Evolutionary conservation across 2,329 filamentous ascomycete genomes (phyloP).

Genomic region (Colletotrichum endophyticum): DNA sequence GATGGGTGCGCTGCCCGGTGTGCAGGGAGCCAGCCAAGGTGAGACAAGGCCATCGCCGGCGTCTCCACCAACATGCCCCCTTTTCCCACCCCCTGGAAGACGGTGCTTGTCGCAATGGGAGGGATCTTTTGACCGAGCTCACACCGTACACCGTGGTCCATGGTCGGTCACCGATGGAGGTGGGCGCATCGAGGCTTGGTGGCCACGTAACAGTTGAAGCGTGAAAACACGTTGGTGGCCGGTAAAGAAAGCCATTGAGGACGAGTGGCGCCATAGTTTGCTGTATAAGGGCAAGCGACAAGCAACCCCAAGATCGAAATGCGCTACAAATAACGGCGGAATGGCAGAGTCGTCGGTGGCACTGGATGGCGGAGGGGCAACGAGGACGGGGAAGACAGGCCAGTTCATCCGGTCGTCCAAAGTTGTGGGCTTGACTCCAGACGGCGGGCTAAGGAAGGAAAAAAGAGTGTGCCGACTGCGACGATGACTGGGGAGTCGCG

Average conservation of each 20-base stretch:
- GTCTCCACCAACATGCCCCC: slow-evolving; percentile 1
- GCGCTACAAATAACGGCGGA: not conserved
- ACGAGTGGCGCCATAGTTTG: not conserved
- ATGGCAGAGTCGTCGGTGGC: not conserved
- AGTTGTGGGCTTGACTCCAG: slow-evolving; percentile 5
- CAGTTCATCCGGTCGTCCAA: slow-evolving; percentile 1
- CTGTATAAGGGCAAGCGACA: not conserved
- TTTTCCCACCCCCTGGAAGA: not conserved
- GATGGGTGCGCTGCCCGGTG: not conserved
- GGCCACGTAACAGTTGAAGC: not conserved
- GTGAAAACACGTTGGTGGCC: not conserved
- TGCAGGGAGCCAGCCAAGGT: slow-evolving; percentile 5
- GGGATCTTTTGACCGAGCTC: slow-evolving; percentile 6
- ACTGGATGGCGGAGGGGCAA: not conserved
- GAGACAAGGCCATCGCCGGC: slow-evolving; percentile 13
- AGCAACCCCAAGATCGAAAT: not conserved
- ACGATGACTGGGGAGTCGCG: not conserved
- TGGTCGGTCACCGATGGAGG: not conserved
- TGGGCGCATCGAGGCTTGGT: not conserved
- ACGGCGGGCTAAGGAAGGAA: not conserved
- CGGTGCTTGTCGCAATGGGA: not conserved
- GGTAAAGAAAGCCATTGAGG: not conserved
- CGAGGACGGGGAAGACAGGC: not conserved
- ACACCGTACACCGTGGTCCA: not conserved
- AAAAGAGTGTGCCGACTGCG: not conserved